Evolutionary conservation across 768 basidiomycete species (phyloP).

Genomic region (Termitomyces eurrhizus): DNA sequence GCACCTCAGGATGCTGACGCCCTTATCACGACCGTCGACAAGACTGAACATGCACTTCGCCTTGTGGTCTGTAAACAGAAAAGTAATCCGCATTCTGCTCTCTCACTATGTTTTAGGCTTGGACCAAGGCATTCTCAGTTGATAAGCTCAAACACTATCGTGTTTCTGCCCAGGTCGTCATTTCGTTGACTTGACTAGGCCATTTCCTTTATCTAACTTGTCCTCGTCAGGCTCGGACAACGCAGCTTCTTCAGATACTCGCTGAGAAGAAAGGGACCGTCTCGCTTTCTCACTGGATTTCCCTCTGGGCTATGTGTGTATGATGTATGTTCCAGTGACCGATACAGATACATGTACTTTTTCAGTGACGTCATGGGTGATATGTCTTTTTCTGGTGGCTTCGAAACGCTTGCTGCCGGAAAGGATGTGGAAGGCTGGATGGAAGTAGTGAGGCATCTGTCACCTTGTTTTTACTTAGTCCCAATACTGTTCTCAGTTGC

Average conservation of each 20-base stretch:
- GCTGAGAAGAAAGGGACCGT: slow-evolving; percentile 1
- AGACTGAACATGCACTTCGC: slow-evolving; percentile 11
- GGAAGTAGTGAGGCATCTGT: slow-evolving; percentile 15
- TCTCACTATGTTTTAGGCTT: neutral
- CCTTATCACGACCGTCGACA: slow-evolving; percentile 16
- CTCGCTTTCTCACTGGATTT: slow-evolving; percentile 19
- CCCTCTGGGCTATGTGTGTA: slow-evolving; percentile 10
- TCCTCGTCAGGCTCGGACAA: neutral
- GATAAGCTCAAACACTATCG: neutral
- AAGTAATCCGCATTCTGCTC: neutral
- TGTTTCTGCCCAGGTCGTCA: neutral
- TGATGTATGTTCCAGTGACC: slow-evolving; percentile 4
- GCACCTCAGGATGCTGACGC: slow-evolving; percentile 16
- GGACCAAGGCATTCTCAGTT: neutral
- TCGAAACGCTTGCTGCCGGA: slow-evolving; percentile 21
- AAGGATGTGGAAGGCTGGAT: slow-evolving; percentile 22
- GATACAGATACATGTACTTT: neutral
- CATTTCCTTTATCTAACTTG: neutral
- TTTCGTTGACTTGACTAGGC: neutral
- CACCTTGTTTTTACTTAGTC: neutral
- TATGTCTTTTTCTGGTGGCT: slow-evolving; percentile 24
- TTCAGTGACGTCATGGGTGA: slow-evolving; percentile 23
- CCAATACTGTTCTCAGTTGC: slow-evolving; percentile 6
- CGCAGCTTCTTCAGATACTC: neutral
- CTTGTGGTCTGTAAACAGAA: slow-evolving; percentile 10